phyloP scores from a whole-genome alignment of 352 stramenopile species.

The Pythium scleroteichum region DNA sequence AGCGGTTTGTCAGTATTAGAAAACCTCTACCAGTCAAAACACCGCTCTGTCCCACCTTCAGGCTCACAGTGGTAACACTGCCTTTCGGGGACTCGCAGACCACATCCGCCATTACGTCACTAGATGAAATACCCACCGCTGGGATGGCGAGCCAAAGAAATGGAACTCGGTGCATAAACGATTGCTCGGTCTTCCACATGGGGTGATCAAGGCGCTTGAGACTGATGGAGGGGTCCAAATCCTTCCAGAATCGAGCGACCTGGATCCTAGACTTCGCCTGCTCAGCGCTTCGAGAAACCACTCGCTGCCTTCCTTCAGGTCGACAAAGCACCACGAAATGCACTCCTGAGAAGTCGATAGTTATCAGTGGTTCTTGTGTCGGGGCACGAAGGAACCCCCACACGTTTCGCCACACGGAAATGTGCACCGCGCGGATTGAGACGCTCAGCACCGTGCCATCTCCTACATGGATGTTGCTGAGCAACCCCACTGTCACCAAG shows the following conservation, averaged over 20 bases:
- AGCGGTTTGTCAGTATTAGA: background rate
- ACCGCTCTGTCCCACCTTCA: constrained; percentile 5
- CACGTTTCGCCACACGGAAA: constrained; percentile 57
- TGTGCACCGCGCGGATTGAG: constrained; percentile 31
- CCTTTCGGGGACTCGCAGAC: constrained; percentile 14
- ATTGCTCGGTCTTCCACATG: constrained; percentile 33
- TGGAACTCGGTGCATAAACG: constrained; percentile 43
- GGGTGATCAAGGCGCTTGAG: constrained; percentile 42
- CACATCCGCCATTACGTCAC: constrained; percentile 39
- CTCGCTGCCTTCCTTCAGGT: background rate
- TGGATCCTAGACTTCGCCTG: background rate
- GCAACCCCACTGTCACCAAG: constrained; percentile 36
- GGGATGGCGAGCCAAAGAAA: constrained; percentile 42
- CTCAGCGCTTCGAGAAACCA: too few relatives aligned
- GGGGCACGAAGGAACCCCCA: constrained; percentile 53
- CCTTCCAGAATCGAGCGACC: background rate
- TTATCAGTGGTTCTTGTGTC: constrained; percentile 41
- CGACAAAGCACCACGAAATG: constrained; percentile 32
- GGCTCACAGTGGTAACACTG: background rate
- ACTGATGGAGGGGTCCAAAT: constrained; percentile 28
- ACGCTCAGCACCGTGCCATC: constrained; percentile 45
- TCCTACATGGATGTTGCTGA: constrained; percentile 52
- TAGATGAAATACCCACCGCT: constrained; percentile 32
- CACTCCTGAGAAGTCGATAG: constrained; percentile 40
- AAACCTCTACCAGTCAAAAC: too few relatives aligned